These are phyloP conservation scores for Fusarium veterinarium DNA, from an alignment of 2,329 filamentous ascomycete genomes.

Conservation along the genomic window DNA sequence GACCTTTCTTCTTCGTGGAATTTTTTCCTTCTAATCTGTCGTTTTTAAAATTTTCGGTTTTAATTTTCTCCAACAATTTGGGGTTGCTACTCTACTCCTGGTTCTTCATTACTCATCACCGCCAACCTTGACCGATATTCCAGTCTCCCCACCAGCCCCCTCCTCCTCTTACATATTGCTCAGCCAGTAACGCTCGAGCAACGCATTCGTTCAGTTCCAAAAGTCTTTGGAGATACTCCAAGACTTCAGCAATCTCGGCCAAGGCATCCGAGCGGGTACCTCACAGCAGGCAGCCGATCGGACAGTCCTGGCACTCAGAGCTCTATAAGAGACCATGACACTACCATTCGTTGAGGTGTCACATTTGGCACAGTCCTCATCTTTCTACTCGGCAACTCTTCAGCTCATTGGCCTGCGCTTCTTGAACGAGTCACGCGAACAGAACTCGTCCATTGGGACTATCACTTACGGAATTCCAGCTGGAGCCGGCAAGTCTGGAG, in stretches of 20 bases:
- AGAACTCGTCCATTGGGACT: slow-evolving; percentile 50
- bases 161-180: slow-evolving; percentile 19
- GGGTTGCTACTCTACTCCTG: slow-evolving; percentile 19
- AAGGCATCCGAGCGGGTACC: slow-evolving; percentile 41
- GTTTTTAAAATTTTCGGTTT: slow-evolving; percentile 4
- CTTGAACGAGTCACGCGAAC: slow-evolving; percentile 41
- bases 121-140: slow-evolving; percentile 38
- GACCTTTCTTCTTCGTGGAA: slow-evolving; percentile 17
- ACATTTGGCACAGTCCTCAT: slow-evolving; percentile 81
- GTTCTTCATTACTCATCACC: slow-evolving; percentile 35
- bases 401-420: slow-evolving; percentile 83
- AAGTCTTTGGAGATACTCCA: slow-evolving; percentile 25
- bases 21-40: slow-evolving; percentile 24
- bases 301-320: slow-evolving; percentile 28
- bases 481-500: slow-evolving; percentile 27
- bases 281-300: slow-evolving; percentile 37
- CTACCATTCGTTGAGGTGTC: slow-evolving; percentile 72
- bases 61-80: slow-evolving; percentile 6
- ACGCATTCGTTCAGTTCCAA: slow-evolving; percentile 14
- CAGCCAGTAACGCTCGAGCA: slow-evolving; percentile 35
- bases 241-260: slow-evolving; percentile 26
- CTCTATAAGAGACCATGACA: slow-evolving; percentile 48
- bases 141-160: slow-evolving; percentile 35
- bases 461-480: slow-evolving; percentile 54
- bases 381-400: slow-evolving; percentile 83